These are phyloP conservation scores for slime mould (Dictyostelium discoideum) DNA, from an alignment of 78 protist species.

Conservation along the genomic window dicty_2.7 NC_007089.4:2681501-2682000, in stretches of 20 bases:
- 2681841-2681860: slow-evolving; percentile 49
- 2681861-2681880: slow-evolving; percentile 32
- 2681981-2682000: slow-evolving; percentile 17
- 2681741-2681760: not conserved
- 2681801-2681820: not conserved
- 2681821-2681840: not conserved
- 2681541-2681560: not conserved
- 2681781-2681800: not conserved
- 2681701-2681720: not conserved
- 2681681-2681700: slow-evolving; percentile 49
- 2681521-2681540: too few species aligned
- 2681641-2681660: slow-evolving; percentile 8
- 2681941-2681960: not conserved
- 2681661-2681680: slow-evolving; percentile 71
- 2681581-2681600: not conserved
- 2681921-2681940: not conserved
- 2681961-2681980: not conserved
- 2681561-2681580: not conserved
- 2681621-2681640: not conserved
- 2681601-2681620: not conserved
- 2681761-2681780: too few species aligned
- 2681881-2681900: slow-evolving; percentile 61
- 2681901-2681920: slow-evolving; percentile 36
- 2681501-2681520: not conserved
- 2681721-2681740: not conserved